A percentile compares a stretch with the other conserved stretches of the same genome.
phyloP scores from a whole-genome alignment of 345 rosid species.

The Combretum micranthum region DNA sequence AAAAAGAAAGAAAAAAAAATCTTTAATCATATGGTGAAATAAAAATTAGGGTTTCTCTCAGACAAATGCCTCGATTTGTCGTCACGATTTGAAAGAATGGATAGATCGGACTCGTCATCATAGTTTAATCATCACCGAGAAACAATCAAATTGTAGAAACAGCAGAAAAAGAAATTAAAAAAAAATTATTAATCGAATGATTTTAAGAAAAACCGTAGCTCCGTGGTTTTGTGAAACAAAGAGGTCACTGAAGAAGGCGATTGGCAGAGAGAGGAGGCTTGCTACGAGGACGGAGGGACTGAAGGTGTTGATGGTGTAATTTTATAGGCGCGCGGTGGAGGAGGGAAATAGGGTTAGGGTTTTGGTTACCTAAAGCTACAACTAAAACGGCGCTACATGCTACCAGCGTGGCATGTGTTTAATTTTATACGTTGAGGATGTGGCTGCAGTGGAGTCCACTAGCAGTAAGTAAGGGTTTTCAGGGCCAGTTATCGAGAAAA shows the following conservation, averaged over 20 bases:
- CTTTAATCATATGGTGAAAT: background rate
- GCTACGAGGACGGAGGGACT: background rate
- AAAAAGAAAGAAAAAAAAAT: background rate
- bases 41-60: slow-evolving; percentile 31
- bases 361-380: background rate
- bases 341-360: slow-evolving; percentile 12
- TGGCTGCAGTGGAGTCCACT: too few relatives aligned
- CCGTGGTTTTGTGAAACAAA: background rate
- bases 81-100: slow-evolving; percentile 35
- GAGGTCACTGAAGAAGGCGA: background rate
- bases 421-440: too few relatives aligned
- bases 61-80: slow-evolving; percentile 67
- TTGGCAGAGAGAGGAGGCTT: background rate
- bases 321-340: background rate
- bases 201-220: too few relatives aligned
- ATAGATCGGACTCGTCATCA: slow-evolving; percentile 54
- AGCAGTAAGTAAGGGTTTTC: too few relatives aligned
- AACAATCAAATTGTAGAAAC: background rate
- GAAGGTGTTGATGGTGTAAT: background rate
- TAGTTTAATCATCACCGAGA: slow-evolving; percentile 23
- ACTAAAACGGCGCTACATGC: too few relatives aligned
- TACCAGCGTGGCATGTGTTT: too few relatives aligned
- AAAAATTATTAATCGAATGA: background rate
- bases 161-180: background rate
- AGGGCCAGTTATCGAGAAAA: too few relatives aligned